Percentiles rank a stretch among this genome's conserved stretches.
Evolutionary conservation across 768 basidiomycete genomes (phyloP).

Genomic region (Panaeolus papilionaceus): DNA sequence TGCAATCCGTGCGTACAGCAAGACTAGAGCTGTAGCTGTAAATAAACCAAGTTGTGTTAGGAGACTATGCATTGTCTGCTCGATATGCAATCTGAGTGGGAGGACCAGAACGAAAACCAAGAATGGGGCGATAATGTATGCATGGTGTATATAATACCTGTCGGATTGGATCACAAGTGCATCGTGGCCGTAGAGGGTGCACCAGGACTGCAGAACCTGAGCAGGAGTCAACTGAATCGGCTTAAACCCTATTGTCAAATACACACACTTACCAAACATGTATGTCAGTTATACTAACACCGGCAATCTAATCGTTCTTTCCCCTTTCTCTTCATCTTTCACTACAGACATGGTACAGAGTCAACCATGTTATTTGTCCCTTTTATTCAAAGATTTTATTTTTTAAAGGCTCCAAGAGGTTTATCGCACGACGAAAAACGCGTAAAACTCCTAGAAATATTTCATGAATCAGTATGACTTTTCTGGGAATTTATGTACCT

Average conservation of each 20-base stretch:
- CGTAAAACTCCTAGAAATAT: conserved; percentile 87
- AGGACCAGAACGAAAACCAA: no score
- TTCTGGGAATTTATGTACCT: neutral
- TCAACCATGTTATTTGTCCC: neutral
- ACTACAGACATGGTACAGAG: neutral
- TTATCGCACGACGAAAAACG: conserved; percentile 92
- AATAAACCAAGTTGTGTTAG: conserved; percentile 29
- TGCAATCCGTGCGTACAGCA: conserved; percentile 34
- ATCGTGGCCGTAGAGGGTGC: neutral
- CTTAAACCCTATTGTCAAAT: neutral
- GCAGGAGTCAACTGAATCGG: neutral
- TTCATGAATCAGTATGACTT: conserved; percentile 84
- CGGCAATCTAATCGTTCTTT: neutral
- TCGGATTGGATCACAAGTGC: neutral
- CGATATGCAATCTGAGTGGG: no score
- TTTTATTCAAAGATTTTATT: neutral
- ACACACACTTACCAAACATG: no score
- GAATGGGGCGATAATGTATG: no score
- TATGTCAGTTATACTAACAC: neutral
- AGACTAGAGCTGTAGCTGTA: conserved; percentile 24
- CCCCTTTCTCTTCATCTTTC: neutral
- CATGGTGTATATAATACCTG: no score
- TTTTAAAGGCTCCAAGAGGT: conserved; percentile 73
- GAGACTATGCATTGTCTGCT: conserved; percentile 22
- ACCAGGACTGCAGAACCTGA: neutral